Conservation (phyloP, 805 yeast species). For the Wickerhamiella cacticola region DNA sequence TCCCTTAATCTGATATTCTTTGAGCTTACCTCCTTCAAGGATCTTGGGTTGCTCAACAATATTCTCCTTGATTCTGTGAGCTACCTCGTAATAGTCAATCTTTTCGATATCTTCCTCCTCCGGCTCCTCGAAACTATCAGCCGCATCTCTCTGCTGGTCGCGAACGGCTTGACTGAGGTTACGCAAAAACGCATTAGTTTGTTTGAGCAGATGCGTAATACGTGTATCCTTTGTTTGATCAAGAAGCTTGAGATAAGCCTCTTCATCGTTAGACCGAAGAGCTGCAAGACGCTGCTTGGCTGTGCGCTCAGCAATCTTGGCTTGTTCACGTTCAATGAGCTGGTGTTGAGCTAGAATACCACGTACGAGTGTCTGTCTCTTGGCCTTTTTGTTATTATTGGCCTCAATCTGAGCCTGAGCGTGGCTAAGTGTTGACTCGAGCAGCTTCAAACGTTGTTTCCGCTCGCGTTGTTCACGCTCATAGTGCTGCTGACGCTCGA, state of each 20-base stretch:
- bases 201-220: slow-evolving; percentile 84
- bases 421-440: slow-evolving; percentile 23
- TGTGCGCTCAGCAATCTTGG: slow-evolving; percentile 74
- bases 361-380: slow-evolving; percentile 23
- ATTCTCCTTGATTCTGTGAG: slow-evolving; percentile 75
- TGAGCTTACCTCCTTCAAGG: slow-evolving; percentile 79
- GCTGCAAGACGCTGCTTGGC: slow-evolving; percentile 98
- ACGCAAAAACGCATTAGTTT: slow-evolving; percentile 83
- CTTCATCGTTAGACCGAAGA: slow-evolving; percentile 91
- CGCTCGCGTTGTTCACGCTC: slow-evolving; percentile 33
- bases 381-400: slow-evolving; percentile 18
- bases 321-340: slow-evolving; percentile 79
- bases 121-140: slow-evolving; percentile 11
- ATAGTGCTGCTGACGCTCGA: slow-evolving; percentile 32
- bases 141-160: slow-evolving; percentile 50
- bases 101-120: slow-evolving; percentile 34
- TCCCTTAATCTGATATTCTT: slow-evolving; percentile 90
- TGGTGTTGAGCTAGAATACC: slow-evolving; percentile 44
- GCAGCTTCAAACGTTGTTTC: slow-evolving; percentile 26
- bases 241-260: slow-evolving; percentile 84
- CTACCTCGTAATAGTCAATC: slow-evolving; percentile 83
- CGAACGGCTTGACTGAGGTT: slow-evolving; percentile 84
- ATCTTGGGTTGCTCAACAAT: slow-evolving; percentile 70
- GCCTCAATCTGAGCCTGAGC: slow-evolving; percentile 23
- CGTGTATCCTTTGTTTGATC: slow-evolving; percentile 97